A percentile compares a stretch with the other conserved stretches of the same genome.
Evolutionary conservation across 2,329 filamentous ascomycete species (phyloP).

Genomic region (Talaromyces funiculosus): DNA sequence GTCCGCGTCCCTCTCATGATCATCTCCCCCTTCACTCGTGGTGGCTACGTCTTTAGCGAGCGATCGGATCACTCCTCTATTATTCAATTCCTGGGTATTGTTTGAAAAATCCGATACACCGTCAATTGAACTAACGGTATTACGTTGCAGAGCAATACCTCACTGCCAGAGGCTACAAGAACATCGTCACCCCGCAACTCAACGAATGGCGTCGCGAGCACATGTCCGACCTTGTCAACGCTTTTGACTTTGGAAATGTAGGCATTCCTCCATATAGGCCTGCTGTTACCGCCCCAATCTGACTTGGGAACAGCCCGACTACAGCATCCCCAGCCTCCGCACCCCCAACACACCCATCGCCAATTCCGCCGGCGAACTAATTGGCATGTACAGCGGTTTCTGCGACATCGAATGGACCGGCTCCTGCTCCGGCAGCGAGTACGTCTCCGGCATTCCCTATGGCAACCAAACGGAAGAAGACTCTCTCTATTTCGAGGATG

Average conservation of each 20-base stretch:
- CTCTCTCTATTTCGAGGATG: constrained; percentile 43
- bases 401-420: constrained; percentile 6
- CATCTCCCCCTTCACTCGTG: constrained; percentile 52
- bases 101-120: not conserved
- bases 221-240: constrained; percentile 46
- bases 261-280: not conserved
- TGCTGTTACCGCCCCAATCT: not conserved
- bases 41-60: constrained; percentile 50
- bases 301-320: constrained; percentile 39
- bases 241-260: constrained; percentile 34
- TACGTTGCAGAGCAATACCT: not conserved
- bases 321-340: constrained; percentile 44
- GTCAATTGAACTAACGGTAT: not conserved
- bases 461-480: constrained; percentile 21
- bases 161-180: constrained; percentile 3
- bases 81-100: constrained; percentile 42
- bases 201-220: constrained; percentile 21
- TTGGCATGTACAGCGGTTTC: constrained; percentile 20
- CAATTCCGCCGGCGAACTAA: constrained; percentile 23
- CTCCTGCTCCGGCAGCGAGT: constrained; percentile 34
- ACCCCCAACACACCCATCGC: constrained; percentile 38
- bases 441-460: constrained; percentile 33
- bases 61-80: constrained; percentile 52
- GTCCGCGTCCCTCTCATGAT: constrained; percentile 52
- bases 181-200: constrained; percentile 2